Evolutionary conservation across 805 yeast genomes (phyloP).

Genomic region (Torulaspora indica): DNA sequence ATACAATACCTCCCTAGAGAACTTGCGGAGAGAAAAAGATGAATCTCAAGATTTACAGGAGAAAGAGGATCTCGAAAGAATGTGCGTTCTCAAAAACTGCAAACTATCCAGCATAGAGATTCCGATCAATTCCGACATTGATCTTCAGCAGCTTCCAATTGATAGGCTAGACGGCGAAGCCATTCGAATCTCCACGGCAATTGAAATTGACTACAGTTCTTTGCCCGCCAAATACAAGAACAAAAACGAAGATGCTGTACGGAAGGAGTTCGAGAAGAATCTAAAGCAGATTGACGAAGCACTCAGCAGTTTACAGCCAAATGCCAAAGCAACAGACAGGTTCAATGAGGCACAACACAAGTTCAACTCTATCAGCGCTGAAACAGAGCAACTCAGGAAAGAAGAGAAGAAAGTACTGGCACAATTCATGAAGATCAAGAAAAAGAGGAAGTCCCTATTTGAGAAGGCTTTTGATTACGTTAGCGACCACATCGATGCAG

Average conservation of each 20-base stretch:
- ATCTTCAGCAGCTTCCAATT: slow-evolving; percentile 56
- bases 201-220: slow-evolving; percentile 52
- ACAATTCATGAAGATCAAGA: slow-evolving; percentile 56
- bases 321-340: slow-evolving; percentile 73
- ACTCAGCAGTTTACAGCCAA: slow-evolving; percentile 57
- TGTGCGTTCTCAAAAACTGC: slow-evolving; percentile 61
- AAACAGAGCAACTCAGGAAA: slow-evolving; percentile 57
- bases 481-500: slow-evolving; percentile 61
- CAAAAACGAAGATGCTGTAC: slow-evolving; percentile 28
- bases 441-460: slow-evolving; percentile 57
- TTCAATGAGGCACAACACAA: slow-evolving; percentile 61
- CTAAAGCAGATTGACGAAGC: slow-evolving; percentile 38
- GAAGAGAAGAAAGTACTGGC: slow-evolving; percentile 51
- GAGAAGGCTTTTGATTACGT: slow-evolving; percentile 74
- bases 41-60: slow-evolving; percentile 51
- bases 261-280: slow-evolving; percentile 37
- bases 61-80: slow-evolving; percentile 50
- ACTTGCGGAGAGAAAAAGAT: slow-evolving; percentile 35
- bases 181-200: slow-evolving; percentile 40
- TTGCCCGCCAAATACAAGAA: slow-evolving; percentile 44
- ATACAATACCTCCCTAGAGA: slow-evolving; percentile 24
- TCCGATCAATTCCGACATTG: slow-evolving; percentile 55
- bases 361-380: slow-evolving; percentile 57
- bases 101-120: slow-evolving; percentile 64
- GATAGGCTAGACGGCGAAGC: slow-evolving; percentile 45